Evolutionary conservation across 257 asterid species (phyloP).

Genomic region (Petunia axillaris): DNA sequence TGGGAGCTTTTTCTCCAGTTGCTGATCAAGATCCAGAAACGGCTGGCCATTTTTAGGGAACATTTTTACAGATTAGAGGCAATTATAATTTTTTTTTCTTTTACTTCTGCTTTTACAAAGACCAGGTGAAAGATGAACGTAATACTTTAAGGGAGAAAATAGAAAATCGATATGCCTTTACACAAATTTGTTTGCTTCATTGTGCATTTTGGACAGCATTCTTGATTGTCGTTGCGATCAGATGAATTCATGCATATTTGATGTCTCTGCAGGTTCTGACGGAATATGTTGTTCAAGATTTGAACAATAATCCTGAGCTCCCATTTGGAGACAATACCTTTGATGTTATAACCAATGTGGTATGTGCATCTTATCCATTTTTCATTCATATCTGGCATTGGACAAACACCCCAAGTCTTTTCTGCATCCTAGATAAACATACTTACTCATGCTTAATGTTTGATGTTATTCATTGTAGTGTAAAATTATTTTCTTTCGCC

Average conservation of each 20-base stretch:
- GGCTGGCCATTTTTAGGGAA: neutral
- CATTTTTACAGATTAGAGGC: neutral
- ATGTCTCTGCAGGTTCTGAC: conserved; percentile 71
- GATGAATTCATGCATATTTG: conserved; percentile 18
- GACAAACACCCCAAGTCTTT: neutral
- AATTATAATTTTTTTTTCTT: neutral
- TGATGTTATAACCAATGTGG: conserved; percentile 89
- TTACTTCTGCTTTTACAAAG: neutral
- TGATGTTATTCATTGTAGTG: neutral
- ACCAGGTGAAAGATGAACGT: conserved; percentile 1
- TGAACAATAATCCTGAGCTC: conserved; percentile 78
- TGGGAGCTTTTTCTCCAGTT: neutral
- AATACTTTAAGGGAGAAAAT: neutral
- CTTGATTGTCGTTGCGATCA: neutral
- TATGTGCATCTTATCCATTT: conserved; percentile 39
- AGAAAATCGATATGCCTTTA: neutral
- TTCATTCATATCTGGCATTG: neutral
- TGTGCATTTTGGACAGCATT: neutral
- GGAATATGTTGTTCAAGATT: conserved; percentile 89
- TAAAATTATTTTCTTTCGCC: neutral
- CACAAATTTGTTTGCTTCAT: neutral
- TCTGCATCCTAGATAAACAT: conserved; percentile 5
- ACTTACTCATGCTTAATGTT: neutral
- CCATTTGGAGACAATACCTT: conserved; percentile 78
- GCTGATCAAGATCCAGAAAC: conserved; percentile 9